Conservation (phyloP, 2,329 filamentous ascomycete genomes). For the Xylaria sp. region DNA sequence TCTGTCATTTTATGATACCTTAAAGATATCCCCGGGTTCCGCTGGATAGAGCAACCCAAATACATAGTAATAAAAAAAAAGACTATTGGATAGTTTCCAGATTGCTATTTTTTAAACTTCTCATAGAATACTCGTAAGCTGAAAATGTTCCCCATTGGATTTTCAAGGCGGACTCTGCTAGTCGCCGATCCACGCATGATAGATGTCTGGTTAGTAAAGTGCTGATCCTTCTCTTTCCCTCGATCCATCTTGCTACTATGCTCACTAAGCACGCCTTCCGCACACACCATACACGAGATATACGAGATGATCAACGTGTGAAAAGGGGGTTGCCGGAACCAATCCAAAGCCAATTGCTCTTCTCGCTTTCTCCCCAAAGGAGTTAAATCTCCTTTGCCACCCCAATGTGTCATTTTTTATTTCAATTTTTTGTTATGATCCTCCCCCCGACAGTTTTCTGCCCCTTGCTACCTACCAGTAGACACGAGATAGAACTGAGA, state of each 20-base stretch:
- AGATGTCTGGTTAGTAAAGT: not conserved
- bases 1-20: conserved; percentile 34
- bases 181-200: not conserved
- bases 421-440: too few species aligned
- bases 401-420: not conserved
- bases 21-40: conserved; percentile 29
- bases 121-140: not conserved
- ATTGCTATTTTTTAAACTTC: not conserved
- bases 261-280: too few species aligned
- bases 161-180: too few species aligned
- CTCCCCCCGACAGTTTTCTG: too few species aligned
- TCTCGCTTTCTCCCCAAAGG: not conserved
- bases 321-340: not conserved
- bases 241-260: too few species aligned
- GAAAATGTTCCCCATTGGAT: not conserved
- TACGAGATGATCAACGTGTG: not conserved
- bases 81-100: conserved; percentile 15
- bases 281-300: too few species aligned
- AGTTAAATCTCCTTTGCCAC: conserved; percentile 10
- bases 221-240: not conserved
- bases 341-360: not conserved
- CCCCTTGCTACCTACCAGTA: too few species aligned
- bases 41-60: conserved; percentile 25
- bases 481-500: conserved; percentile 1
- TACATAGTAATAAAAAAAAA: conserved; percentile 32